Base-by-base conservation (phyloP, 23 red algal genomes). In the Gracilariopsis chorda region DNA sequence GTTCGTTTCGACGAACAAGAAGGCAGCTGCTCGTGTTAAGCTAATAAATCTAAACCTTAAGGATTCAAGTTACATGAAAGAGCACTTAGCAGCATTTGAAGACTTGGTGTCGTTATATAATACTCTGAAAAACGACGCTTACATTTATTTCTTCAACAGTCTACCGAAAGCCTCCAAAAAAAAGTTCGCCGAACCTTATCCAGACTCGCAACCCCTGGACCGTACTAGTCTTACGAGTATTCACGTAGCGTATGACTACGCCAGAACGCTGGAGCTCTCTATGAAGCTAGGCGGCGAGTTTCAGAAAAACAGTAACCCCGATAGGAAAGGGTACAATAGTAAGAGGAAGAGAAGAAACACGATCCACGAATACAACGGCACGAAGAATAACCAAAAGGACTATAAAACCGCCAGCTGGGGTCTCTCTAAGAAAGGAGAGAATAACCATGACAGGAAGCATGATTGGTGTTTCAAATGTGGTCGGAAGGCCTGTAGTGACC, bases 381-480 rank as follows among this genome's bases (percentile, higher is more conserved):
- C n/a, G n/a, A n/a, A n/a, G n/a, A n/a, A n/a, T n/a, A n/a, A n/a
- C n/a, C n/a, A n/a, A n/a, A 55, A 16, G 49, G 25, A 16, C 25
- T n/a, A 55, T 55, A 16, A 55, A n/a, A 55, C 49, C n/a, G n/a
- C n/a, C n/a, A 55, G 17, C 48, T 78, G 72, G 72, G 72, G 72
- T 16, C 72, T 0, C 12, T 0, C 72, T 27, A 14, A 78, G 25
- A 78, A 48, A 27, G 72, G 43, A 16, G 0, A 78, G 33, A 39
- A 39, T 12, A 46, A 32, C 14, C 0, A 17, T 14, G 44, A 78
- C 0, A 24, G 23, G 20, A 39, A 51, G 17, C 12, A 78, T 12
- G 72, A 78, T 48, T 20, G 72, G 17, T 78, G 72, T 78, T 78
- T 24, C 36, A 78, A 78, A 20, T 78, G 72, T 27, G 72, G 43